phyloP scores from a whole-genome alignment of 148 eudicot species.

The Vaccinium darrowii region DNA sequence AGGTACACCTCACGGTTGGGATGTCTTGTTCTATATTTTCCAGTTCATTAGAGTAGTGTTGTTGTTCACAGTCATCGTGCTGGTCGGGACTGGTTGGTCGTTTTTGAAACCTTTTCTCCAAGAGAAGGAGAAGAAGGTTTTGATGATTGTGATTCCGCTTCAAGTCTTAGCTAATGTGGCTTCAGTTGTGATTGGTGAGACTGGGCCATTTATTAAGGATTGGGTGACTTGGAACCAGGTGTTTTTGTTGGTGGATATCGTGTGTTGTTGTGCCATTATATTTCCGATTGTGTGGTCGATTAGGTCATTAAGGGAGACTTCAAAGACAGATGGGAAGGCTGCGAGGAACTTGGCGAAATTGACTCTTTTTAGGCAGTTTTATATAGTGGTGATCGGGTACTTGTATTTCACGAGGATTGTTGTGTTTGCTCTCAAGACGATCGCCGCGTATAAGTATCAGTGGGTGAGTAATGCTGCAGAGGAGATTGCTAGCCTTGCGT shows the following conservation, averaged over 20 bases:
- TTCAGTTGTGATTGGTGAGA: constrained; percentile 87
- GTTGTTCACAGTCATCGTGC: constrained; percentile 84
- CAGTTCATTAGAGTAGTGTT: constrained; percentile 81
- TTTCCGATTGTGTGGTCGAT: constrained; percentile 96
- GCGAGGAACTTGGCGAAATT: constrained; percentile 85
- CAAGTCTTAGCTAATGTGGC: constrained; percentile 93
- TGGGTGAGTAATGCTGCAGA: constrained; percentile 95
- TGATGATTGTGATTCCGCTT: constrained; percentile 91
- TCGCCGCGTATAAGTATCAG: constrained; percentile 86
- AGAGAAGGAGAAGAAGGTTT: constrained; percentile 94
- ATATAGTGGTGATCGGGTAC: constrained; percentile 92
- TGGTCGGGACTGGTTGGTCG: constrained; percentile 96
- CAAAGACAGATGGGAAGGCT: constrained; percentile 97
- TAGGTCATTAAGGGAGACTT: constrained; percentile 86
- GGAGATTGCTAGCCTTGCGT: constrained; percentile 86
- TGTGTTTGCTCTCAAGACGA: constrained; percentile 81
- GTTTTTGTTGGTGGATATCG: constrained; percentile 85
- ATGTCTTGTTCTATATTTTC: constrained; percentile 79
- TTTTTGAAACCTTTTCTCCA: constrained; percentile 92
- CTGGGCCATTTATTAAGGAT: constrained; percentile 95
- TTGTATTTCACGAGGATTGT: constrained; percentile 95
- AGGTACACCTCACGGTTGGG: constrained; percentile 96
- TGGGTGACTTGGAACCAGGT: constrained; percentile 99
- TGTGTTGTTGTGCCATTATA: constrained; percentile 84
- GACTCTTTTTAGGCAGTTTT: constrained; percentile 89